Base-by-base conservation (phyloP, 176 grass and related monocot species). In the Leersia perrieri region DNA sequence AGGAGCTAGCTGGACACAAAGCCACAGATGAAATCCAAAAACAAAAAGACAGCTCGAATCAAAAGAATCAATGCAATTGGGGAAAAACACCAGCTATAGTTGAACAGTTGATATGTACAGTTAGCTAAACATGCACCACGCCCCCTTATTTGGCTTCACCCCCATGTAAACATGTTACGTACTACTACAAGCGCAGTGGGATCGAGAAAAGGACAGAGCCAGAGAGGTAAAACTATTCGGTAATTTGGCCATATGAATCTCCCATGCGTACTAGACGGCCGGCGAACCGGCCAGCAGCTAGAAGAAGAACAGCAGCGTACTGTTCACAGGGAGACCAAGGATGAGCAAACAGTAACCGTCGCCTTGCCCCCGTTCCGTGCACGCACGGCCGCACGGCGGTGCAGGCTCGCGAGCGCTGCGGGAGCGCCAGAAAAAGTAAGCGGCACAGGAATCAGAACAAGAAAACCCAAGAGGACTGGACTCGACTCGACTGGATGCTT, bases 371-470 rank as follows among this genome's bases (percentile, higher is more conserved):
- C 30, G 32, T 38, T 57, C 9, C 44, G 32, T 60, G 72, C 18
- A 7, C 35, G 35, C 35, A 38, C 35, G 7, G 53, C 53, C 45
- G 41, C 11, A 41, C 39, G 39, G 39, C 39, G 23, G 23, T 38
- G 28, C 71, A 41, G 16, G 3, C 2, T 3, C 18, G 25, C 12
- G 3, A 13, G 51, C 26, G 35, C 60, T 33, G 60, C 11, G 42
- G 39, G 81, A 85, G 25, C 44, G 25, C 72, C 72, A 77, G 33
- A 72, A 77, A 87, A 71, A 66, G 72, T 28, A 85, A 26, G 65
- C 27, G 44, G 35, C 66, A 47, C 61, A 80, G 20, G 82, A 70
- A 89, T 63, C 55, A 71, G 70, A 85, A 85, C 27, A 28, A 80
- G 63, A 53, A 80, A 42, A 34, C 47, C 36, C 29, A 47, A 61